A percentile compares a stretch with the other conserved stretches of the same genome.
Conservation (phyloP, 768 basidiomycete genomes). For the Termitomyces sp. region DNA sequence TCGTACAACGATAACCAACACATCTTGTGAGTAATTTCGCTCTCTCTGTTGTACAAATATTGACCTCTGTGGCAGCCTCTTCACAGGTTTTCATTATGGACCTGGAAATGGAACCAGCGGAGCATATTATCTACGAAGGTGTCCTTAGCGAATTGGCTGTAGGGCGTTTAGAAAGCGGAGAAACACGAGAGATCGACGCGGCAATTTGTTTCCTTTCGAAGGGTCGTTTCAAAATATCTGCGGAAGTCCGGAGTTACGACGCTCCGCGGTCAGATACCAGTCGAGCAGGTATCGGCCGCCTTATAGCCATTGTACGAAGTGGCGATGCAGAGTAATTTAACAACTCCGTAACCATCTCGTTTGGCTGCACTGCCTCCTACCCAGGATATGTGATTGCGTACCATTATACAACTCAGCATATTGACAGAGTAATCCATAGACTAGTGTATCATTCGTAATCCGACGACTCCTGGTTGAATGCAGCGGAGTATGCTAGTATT, state of each 20-base stretch:
- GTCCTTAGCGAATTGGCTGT: constrained; percentile 55
- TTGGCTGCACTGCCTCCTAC: neutral
- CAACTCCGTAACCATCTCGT: neutral
- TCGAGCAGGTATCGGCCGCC: constrained; percentile 36
- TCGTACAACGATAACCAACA: constrained; percentile 53
- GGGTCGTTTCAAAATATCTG: constrained; percentile 58
- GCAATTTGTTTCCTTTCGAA: constrained; percentile 71
- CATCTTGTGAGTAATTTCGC: constrained; percentile 52
- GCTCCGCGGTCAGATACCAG: constrained; percentile 13
- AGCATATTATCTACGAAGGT: constrained; percentile 72
- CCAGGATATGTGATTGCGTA: neutral
- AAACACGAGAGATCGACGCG: constrained; percentile 45
- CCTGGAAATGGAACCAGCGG: constrained; percentile 51
- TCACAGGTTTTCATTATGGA: constrained; percentile 51
- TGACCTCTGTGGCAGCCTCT: constrained; percentile 35
- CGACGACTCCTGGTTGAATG: constrained; percentile 77
- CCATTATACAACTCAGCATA: constrained; percentile 10
- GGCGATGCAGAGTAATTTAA: constrained; percentile 7
- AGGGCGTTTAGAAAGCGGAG: constrained; percentile 56
- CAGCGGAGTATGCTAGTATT: constrained; percentile 82
- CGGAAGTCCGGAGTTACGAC: constrained; percentile 36
- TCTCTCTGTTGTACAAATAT: neutral
- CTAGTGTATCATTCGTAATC: constrained; percentile 60
- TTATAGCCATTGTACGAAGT: constrained; percentile 33
- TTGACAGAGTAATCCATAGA: constrained; percentile 7